A percentile compares a stretch with the other conserved stretches of the same genome.
phyloP scores from a whole-genome alignment of 805 yeast species.

The Starmerella davenportii region DNA sequence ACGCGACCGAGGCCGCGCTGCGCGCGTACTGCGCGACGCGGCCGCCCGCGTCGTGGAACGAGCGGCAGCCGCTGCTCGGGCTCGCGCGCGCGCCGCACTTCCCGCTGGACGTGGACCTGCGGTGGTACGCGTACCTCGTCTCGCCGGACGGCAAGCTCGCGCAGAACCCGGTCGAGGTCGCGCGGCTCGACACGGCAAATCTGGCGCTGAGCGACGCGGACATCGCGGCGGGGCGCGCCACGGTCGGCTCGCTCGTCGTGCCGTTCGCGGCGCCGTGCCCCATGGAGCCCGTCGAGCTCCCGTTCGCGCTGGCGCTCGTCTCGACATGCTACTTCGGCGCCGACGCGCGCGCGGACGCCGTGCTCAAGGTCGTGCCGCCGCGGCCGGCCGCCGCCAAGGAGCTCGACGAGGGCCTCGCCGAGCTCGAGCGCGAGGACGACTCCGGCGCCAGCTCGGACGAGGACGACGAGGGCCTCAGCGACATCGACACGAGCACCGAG shows the following conservation, averaged over 20 bases:
- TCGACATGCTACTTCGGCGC: constrained; percentile 66
- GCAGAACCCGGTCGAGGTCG: constrained; percentile 26
- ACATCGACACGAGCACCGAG: constrained; percentile 47
- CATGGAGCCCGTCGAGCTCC: constrained; percentile 41
- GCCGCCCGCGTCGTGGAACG: constrained; percentile 30
- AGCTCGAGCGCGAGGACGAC: constrained; percentile 20
- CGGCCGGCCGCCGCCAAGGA: constrained; percentile 13
- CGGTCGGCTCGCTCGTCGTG: constrained; percentile 57
- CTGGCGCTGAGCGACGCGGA: constrained; percentile 35
- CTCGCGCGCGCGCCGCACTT: constrained; percentile 54
- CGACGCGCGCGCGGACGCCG: constrained; percentile 55
- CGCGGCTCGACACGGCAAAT: constrained; percentile 29
- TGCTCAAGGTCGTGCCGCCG: constrained; percentile 36
- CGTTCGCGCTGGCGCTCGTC: constrained; percentile 52
- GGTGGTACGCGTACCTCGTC: constrained; percentile 54
- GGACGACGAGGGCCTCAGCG: constrained; percentile 27
- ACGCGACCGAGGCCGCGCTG: not conserved
- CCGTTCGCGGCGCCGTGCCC: constrained; percentile 66
- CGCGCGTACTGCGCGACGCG: not conserved
- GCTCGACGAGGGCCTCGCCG: constrained; percentile 26
- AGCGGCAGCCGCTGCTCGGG: constrained; percentile 53
- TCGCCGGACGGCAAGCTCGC: constrained; percentile 66
- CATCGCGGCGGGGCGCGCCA: constrained; percentile 23
- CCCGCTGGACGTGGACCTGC: constrained; percentile 35
- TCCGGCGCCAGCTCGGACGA: constrained; percentile 30